A percentile compares a stretch with the other conserved stretches of the same genome.
phyloP scores from a whole-genome alignment of 2,329 filamentous ascomycete genomes.

The Trichoderma atrobrunneum region DNA sequence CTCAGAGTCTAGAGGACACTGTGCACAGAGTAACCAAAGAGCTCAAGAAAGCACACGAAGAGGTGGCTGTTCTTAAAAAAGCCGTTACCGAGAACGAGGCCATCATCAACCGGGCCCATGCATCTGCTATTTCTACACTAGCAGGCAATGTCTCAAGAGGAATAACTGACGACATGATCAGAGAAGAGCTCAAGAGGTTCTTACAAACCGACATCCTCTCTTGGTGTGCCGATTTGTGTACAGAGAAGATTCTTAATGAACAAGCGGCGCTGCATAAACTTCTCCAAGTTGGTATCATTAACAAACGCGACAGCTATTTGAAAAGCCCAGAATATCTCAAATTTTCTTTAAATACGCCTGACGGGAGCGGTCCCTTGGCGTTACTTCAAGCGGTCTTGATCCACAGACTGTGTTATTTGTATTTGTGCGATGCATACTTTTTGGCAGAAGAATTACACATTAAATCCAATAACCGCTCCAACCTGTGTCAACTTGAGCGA shows the following conservation, averaged over 20 bases:
- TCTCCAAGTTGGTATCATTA: neutral
- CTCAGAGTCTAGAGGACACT: neutral
- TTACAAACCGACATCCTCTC: neutral
- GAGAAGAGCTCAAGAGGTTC: neutral
- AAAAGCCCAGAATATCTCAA: neutral
- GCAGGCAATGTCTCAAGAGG: neutral
- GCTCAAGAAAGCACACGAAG: neutral
- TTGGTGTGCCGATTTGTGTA: neutral
- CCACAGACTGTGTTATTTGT: neutral
- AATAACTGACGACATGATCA: neutral
- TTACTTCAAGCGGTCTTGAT: neutral
- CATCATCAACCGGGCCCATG: neutral
- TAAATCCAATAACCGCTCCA: accelerated
- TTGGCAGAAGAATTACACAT: neutral
- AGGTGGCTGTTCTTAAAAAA: neutral
- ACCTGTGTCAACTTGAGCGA: neutral
- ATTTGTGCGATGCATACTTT: neutral
- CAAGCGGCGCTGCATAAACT: neutral
- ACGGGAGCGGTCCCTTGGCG: neutral
- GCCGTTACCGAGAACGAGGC: neutral
- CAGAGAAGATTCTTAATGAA: neutral
- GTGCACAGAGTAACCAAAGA: neutral
- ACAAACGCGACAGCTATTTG: neutral
- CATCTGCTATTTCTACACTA: neutral
- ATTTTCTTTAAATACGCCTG: neutral